These are phyloP conservation scores for Cryptococcus wingfieldii DNA, from an alignment of 1,284 basidiomycete genomes.

Conservation along the genomic window DNA sequence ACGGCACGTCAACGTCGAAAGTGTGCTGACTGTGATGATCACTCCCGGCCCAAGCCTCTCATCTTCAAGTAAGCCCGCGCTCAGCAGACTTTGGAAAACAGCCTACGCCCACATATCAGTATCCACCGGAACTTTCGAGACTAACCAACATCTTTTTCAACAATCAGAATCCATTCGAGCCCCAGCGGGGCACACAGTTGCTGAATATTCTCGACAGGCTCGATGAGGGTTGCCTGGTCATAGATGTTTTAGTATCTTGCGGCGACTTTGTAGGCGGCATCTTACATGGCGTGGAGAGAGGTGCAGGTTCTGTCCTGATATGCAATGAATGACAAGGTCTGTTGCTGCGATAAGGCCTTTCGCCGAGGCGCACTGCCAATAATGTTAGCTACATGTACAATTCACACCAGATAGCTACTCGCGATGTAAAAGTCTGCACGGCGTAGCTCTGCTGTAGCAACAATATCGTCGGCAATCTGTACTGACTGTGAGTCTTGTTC, in stretches of 20 bases:
- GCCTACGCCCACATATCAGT: constrained; percentile 56
- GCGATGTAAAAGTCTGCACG: constrained; percentile 77
- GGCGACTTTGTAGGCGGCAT: not conserved
- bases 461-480: constrained; percentile 81
- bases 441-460: constrained; percentile 69
- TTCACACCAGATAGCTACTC: constrained; percentile 23
- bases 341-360: constrained; percentile 78
- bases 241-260: not conserved
- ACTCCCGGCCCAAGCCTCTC: constrained; percentile 41
- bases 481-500: not conserved
- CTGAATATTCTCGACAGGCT: constrained; percentile 65
- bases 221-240: constrained; percentile 66
- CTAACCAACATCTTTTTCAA: constrained; percentile 79
- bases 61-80: constrained; percentile 54
- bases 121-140: not conserved
- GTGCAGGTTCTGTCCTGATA: constrained; percentile 56
- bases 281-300: constrained; percentile 58
- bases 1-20: not conserved
- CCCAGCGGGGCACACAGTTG: constrained; percentile 47
- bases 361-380: constrained; percentile 67
- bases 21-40: constrained; percentile 47
- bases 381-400: constrained; percentile 5
- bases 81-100: constrained; percentile 75
- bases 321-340: constrained; percentile 58
- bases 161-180: constrained; percentile 71